Evolutionary conservation across 169 alveolate genomes (phyloP), one percentile per base, ranked within the genome.

Genomic region (Plasmodium cynomolgi): DNA sequence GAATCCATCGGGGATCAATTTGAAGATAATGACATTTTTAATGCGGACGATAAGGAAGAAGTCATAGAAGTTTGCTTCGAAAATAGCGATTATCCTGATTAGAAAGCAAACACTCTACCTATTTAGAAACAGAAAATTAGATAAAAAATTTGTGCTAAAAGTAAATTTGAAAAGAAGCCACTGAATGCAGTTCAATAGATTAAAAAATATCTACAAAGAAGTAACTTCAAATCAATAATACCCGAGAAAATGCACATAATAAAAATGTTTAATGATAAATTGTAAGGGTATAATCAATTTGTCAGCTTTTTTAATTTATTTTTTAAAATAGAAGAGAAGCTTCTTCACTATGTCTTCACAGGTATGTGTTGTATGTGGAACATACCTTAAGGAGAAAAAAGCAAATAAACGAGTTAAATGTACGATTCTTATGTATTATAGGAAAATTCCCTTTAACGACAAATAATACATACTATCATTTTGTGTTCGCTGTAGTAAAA

Each of bases 1-100:
- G 41, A 75, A 33, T 44, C 39, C 23, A 2, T 29, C 50, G 83
- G 39, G 33, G 83, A 75, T 4, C 56, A 33, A 75, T 75, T 75
- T 75, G 83, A 75, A 20, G 50, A 11, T 8, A 15, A 20, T 34
- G 58, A 33, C 83, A 20, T 1, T 75, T 33, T 75, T 31, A 75
- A 75, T 75, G 9, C 5, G 20, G 29, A 75, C 17, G 50, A 75
- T 75, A 75, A 73, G 34, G 82, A 73, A 15, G 82, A 73, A 73
- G 50, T 73, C 34, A 73, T 73, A 11, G 82, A 73, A 15, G 83
- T 75, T 31, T 75, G 83, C 39, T 75, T 75, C 39, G 39, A 75
- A 7, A 54, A 34, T 29, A 23, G 17, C 20, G 20, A 75, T 75
- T 26, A 75, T 75, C 2, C n/a, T 23, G 34, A 75, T 2, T 34